These are phyloP conservation scores for Eucalyptus erythrocorys DNA, from an alignment of 345 rosid species.

Conservation along the genomic window DNA sequence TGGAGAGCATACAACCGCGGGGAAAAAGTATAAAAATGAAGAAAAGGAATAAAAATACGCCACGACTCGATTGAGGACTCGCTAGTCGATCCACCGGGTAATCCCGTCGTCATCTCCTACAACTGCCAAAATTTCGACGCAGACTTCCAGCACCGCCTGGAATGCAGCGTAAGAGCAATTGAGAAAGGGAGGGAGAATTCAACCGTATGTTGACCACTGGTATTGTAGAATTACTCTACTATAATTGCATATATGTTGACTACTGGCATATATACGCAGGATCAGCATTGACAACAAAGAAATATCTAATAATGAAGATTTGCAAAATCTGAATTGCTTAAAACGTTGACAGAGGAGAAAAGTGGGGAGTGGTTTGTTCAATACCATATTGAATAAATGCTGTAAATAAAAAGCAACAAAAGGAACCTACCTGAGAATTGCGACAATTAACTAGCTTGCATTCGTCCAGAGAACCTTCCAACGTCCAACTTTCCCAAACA, in stretches of 20 bases:
- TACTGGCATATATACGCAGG: neutral
- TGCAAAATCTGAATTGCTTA: neutral
- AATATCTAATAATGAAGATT: neutral
- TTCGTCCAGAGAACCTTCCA: slow-evolving; percentile 85
- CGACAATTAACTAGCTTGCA: slow-evolving; percentile 89
- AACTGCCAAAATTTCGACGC: slow-evolving; percentile 72
- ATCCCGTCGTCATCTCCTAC: slow-evolving; percentile 79
- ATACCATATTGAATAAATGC: neutral
- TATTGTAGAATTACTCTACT: neutral
- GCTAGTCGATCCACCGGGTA: slow-evolving; percentile 80
- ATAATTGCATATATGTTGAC: neutral
- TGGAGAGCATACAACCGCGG: neutral
- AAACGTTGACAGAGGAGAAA: neutral
- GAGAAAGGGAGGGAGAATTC: neutral
- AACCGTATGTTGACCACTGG: neutral
- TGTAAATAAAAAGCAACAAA: neutral
- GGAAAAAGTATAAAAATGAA: neutral
- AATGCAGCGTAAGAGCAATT: neutral
- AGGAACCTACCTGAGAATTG: slow-evolving; percentile 49
- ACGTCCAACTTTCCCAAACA: slow-evolving; percentile 97
- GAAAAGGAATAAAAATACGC: neutral
- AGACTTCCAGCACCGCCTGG: slow-evolving; percentile 81
- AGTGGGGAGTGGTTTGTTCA: neutral
- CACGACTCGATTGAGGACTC: neutral
- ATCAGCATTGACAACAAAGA: neutral